Percentiles rank a stretch among this genome's conserved stretches.
These are phyloP conservation scores for Dioscorea alata DNA, from an alignment of 106 monocot genomes.

Conservation along the genomic window DNA sequence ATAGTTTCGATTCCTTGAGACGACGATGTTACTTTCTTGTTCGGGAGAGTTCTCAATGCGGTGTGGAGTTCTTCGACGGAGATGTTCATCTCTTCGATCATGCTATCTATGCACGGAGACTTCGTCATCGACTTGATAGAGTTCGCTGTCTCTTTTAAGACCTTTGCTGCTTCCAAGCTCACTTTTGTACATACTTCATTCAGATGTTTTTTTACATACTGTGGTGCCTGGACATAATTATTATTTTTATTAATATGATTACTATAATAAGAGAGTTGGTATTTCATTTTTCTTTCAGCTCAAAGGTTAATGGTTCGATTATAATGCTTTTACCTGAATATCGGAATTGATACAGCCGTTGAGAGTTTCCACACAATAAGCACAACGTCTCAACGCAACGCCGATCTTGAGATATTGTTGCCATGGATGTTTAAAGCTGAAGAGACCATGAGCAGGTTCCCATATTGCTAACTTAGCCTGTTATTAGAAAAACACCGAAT, in stretches of 20 bases:
- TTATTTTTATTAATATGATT: not conserved
- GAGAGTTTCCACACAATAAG: conserved; percentile 36
- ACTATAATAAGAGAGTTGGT: not conserved
- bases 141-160: conserved; percentile 38
- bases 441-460: conserved; percentile 41
- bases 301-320: no score
- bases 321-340: not conserved
- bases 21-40: no score
- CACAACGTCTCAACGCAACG: conserved; percentile 24
- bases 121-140: conserved; percentile 34
- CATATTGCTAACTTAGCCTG: conserved; percentile 49
- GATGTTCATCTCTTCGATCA: conserved; percentile 34
- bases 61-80: conserved; percentile 40
- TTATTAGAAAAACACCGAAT: not conserved
- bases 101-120: conserved; percentile 19
- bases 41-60: conserved; percentile 14
- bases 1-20: not conserved
- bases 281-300: no score
- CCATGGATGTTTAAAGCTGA: conserved; percentile 37
- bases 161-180: conserved; percentile 20
- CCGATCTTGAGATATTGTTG: conserved; percentile 40
- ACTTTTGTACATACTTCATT: conserved; percentile 33
- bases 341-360: conserved; percentile 23
- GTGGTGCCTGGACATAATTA: conserved; percentile 12
- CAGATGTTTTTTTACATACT: conserved; percentile 25